Conservation (phyloP, 148 eudicot species). For the Hydrangea macrophylla region DNA sequence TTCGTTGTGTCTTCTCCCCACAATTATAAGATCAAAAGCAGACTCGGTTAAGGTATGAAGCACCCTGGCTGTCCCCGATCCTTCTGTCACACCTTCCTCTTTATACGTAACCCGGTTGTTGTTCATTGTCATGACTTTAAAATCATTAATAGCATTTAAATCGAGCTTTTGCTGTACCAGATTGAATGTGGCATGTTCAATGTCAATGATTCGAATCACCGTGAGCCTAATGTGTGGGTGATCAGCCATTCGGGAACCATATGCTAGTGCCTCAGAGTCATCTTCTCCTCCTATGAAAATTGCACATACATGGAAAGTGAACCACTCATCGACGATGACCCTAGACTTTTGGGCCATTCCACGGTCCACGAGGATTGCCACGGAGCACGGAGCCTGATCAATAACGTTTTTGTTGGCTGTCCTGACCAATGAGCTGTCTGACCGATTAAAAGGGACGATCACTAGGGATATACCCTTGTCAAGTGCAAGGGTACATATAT, state of each 20-base stretch:
- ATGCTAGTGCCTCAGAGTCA: constrained; percentile 40
- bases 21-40: neutral
- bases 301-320: neutral
- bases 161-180: neutral
- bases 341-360: neutral
- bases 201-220: constrained; percentile 21
- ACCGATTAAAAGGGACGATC: constrained; percentile 22
- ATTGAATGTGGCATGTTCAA: neutral
- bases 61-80: neutral
- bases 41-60: neutral
- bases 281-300: constrained; percentile 41
- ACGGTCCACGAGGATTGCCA: constrained; percentile 24
- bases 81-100: constrained; percentile 1
- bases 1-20: neutral
- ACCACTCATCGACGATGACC: neutral
- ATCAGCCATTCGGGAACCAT: constrained; percentile 20
- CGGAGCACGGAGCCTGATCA: constrained; percentile 9
- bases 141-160: neutral
- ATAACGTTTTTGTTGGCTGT: neutral
- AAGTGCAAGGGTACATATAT: constrained; percentile 12
- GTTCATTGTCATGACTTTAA: neutral
- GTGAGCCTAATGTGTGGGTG: constrained; percentile 21
- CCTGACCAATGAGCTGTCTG: neutral
- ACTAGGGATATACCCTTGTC: constrained; percentile 25
- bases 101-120: neutral